phyloP scores from a whole-genome alignment of 805 yeast species.

The Isabelozyma pseudorhagii region DNA sequence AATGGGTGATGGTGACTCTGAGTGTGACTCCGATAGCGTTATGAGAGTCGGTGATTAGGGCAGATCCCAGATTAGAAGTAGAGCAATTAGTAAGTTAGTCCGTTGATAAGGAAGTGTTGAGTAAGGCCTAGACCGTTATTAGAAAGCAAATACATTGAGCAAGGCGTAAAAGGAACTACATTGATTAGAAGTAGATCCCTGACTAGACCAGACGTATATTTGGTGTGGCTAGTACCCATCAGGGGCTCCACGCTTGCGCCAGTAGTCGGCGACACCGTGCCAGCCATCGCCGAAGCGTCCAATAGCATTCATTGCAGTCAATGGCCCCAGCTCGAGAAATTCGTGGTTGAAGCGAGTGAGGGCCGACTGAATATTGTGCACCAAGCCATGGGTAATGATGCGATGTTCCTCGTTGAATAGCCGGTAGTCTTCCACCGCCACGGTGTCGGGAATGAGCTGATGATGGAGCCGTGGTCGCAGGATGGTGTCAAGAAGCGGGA shows the following conservation, averaged over 20 bases:
- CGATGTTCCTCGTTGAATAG: slow-evolving; percentile 28
- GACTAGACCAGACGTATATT: neutral
- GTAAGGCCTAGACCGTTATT: no score
- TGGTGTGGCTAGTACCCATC: slow-evolving; percentile 50
- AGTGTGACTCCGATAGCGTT: no score
- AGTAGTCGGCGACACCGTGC: slow-evolving; percentile 83
- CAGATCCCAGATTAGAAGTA: no score
- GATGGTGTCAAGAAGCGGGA: slow-evolving; percentile 63
- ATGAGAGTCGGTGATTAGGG: no score
- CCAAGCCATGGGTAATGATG: slow-evolving; percentile 19
- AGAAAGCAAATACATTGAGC: no score
- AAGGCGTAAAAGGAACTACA: no score
- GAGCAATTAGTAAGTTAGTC: no score
- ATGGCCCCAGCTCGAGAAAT: slow-evolving; percentile 30
- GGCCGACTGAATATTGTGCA: slow-evolving; percentile 47
- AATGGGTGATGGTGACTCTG: no score
- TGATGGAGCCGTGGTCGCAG: slow-evolving; percentile 86
- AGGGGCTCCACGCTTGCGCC: slow-evolving; percentile 82
- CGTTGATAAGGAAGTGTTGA: no score
- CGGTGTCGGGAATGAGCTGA: slow-evolving; percentile 74
- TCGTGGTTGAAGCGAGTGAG: slow-evolving; percentile 41
- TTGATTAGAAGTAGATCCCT: no score
- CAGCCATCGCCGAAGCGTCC: slow-evolving; percentile 43
- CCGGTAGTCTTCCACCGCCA: slow-evolving; percentile 58
- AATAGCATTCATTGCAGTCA: slow-evolving; percentile 42